phyloP scores from a whole-genome alignment of 768 basidiomycete species.

The Phallus indusiatus region DNA sequence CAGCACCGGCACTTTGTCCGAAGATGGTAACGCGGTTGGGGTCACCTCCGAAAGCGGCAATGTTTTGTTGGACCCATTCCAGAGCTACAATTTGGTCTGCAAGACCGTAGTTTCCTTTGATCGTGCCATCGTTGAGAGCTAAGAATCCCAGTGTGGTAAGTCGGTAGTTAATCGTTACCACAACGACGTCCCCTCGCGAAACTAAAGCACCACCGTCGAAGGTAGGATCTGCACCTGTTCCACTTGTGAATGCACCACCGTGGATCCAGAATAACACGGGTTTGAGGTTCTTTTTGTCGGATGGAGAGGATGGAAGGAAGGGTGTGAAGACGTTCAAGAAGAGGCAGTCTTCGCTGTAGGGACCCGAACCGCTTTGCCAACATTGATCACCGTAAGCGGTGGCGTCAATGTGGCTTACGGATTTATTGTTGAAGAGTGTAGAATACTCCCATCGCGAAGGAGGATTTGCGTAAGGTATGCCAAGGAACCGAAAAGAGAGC shows the following conservation, averaged over 20 bases:
- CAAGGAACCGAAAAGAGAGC: constrained; percentile 41
- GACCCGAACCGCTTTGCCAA: neutral
- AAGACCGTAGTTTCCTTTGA: constrained; percentile 12
- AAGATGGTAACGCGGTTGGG: constrained; percentile 40
- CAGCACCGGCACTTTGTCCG: constrained; percentile 47
- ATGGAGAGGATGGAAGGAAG: constrained; percentile 12
- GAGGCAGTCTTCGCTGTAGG: constrained; percentile 2
- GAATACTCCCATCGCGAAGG: constrained; percentile 37
- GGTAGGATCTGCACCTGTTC: constrained; percentile 14
- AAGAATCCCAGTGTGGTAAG: constrained; percentile 23
- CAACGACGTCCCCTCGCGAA: constrained; percentile 11
- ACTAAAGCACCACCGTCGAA: constrained; percentile 15
- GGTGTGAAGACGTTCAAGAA: constrained; percentile 16
- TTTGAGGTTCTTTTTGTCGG: constrained; percentile 4
- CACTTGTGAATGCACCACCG: constrained; percentile 19
- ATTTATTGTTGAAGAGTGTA: constrained; percentile 20
- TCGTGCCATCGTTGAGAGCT: constrained; percentile 31
- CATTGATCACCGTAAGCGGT: neutral
- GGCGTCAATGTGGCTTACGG: constrained; percentile 9
- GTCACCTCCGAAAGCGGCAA: constrained; percentile 50
- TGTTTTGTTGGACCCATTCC: constrained; percentile 41
- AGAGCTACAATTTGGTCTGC: constrained; percentile 19
- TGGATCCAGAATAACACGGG: constrained; percentile 21
- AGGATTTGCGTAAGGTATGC: constrained; percentile 40
- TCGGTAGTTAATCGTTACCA: constrained; percentile 6